Evolutionary conservation across 2,329 filamentous ascomycete genomes (phyloP), one percentile per base, ranked within the genome.

Genomic region (Ophiostoma piceae): DNA sequence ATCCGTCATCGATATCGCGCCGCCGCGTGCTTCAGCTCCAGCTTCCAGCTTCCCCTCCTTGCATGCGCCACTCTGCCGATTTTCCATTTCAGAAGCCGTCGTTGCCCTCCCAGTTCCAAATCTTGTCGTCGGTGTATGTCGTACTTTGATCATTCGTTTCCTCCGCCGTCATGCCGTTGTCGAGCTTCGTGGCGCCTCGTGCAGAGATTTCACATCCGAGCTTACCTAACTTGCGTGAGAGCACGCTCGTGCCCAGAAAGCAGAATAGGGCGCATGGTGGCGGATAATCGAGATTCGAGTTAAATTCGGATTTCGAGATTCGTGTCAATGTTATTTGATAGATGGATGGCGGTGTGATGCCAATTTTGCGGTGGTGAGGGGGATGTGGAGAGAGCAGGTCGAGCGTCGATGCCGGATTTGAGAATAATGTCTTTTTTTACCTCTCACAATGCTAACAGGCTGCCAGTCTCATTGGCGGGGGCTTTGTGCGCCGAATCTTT

Each of bases 181-280:
- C 11, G 16, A 29, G 41, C 57, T 39, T 41, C 62, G 41, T 47
- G 32, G 43, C 22, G 14, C 65, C 57, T 19, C n/a, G 41, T 62
- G 51, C 66, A 26, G 41, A 39, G n/a, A 64, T 35, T 64, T 67
- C 41, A 60, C 11, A 39, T 12, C 32, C 19, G 47, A 51, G 70
- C 73, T 39, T 68, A 75, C 74, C 70, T 74, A 82, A 97, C 94
- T 82, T 97, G 93, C 79, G 92, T 97, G 82, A 97, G 87, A 82
- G 93, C 92, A 84, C 93, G 91, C 86, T 96, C 93, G 88, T 99
- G 95, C 82, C 95, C 95, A 80, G 92, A 90, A 77, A 99, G 87
- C 77, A 99, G 86, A 82, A 97, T 96, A 79, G 95, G 95, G 85
- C 95, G 92, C 95, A 99, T 99, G 75, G 74, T 75, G 73, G 73